Conservation (phyloP, 441 rosid genomes). For the Erodium texanum region DNA sequence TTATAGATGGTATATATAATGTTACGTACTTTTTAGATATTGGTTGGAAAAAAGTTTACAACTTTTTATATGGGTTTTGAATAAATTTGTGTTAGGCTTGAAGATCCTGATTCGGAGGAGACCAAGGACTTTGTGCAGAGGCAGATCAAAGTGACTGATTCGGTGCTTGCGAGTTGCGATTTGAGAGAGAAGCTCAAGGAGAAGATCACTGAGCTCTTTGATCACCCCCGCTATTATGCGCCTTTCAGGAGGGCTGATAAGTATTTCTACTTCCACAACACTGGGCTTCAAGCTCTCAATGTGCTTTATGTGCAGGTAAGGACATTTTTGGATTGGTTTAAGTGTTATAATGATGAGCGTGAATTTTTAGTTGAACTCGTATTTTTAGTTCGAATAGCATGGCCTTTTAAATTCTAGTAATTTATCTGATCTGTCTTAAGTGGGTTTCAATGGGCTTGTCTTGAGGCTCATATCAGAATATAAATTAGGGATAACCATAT, state of each 20-base stretch:
- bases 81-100: slow-evolving; percentile 60
- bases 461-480: too few species aligned
- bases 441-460: too few species aligned
- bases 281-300: slow-evolving; percentile 75
- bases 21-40: too few species aligned
- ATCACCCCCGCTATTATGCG: slow-evolving; percentile 71
- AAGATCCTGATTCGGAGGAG: slow-evolving; percentile 83
- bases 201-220: slow-evolving; percentile 52
- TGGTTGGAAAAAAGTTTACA: too few species aligned
- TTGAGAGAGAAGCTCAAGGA: slow-evolving; percentile 48
- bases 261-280: slow-evolving; percentile 75
- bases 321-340: too few species aligned
- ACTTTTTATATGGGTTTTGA: neutral
- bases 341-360: too few species aligned
- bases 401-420: too few species aligned
- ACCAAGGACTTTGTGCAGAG: slow-evolving; percentile 60
- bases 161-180: slow-evolving; percentile 55
- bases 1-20: slow-evolving; percentile 91
- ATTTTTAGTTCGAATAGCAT: too few species aligned
- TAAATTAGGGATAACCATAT: too few species aligned
- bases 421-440: too few species aligned
- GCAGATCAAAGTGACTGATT: slow-evolving; percentile 63
- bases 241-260: slow-evolving; percentile 60
- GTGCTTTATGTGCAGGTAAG: slow-evolving; percentile 79
- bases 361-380: too few species aligned